Conservation (phyloP, 768 basidiomycete genomes). For the Lactarius psammicola region DNA sequence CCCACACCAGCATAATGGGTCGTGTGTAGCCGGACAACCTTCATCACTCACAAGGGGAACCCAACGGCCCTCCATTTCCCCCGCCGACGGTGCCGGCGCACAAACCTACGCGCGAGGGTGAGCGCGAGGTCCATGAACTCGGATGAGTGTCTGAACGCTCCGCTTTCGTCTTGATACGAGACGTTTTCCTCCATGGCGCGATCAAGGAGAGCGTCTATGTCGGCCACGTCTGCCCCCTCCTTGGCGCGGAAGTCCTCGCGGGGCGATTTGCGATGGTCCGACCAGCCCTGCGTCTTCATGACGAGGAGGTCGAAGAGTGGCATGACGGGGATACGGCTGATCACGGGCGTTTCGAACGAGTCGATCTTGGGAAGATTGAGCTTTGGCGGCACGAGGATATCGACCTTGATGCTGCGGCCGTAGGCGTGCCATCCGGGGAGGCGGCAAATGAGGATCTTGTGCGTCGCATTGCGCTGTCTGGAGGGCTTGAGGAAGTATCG, state of each 20-base stretch:
- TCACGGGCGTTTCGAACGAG: background rate
- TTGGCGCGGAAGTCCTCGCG: conserved; percentile 8
- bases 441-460: conserved; percentile 7
- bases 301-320: conserved; percentile 13
- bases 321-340: conserved; percentile 15
- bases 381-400: conserved; percentile 14
- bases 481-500: conserved; percentile 16
- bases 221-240: background rate
- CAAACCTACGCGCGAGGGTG: background rate
- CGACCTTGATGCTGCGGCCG: conserved; percentile 8
- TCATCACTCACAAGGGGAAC: background rate
- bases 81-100: background rate
- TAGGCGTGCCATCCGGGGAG: conserved; percentile 3
- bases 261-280: background rate
- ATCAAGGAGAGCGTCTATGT: conserved; percentile 11
- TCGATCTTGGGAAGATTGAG: conserved; percentile 6
- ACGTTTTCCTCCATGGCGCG: background rate
- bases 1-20: background rate
- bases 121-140: background rate
- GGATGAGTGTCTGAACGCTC: background rate
- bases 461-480: background rate
- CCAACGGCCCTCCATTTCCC: background rate
- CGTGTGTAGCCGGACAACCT: background rate
- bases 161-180: background rate
- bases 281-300: conserved; percentile 21